Evolutionary conservation across 2,329 filamentous ascomycete genomes (phyloP).

Genomic region (Bipolaris gigantea): DNA sequence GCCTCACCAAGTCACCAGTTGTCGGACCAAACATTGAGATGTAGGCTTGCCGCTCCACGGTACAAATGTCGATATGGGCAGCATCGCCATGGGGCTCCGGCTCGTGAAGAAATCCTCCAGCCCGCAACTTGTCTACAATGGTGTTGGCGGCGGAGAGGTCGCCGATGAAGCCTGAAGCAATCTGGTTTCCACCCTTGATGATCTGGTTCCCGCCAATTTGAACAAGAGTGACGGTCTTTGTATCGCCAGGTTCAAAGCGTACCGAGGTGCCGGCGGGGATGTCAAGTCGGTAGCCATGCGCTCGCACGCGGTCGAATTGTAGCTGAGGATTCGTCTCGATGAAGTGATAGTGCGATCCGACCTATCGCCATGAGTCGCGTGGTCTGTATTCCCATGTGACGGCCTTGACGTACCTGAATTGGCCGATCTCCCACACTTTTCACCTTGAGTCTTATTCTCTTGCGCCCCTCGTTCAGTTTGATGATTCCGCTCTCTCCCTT

Average conservation of each 20-base stretch:
- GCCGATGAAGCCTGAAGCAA: constrained; percentile 75
- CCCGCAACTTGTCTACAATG: constrained; percentile 68
- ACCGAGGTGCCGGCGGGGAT: constrained; percentile 90
- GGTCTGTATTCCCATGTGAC: neutral
- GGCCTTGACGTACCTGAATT: constrained; percentile 67
- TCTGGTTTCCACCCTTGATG: constrained; percentile 80
- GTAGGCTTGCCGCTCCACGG: constrained; percentile 79
- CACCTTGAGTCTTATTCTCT: constrained; percentile 73
- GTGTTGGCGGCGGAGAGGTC: constrained; percentile 60
- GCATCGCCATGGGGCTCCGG: constrained; percentile 65
- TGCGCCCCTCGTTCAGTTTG: constrained; percentile 71
- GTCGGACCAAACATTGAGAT: constrained; percentile 91
- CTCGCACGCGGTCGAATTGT: constrained; percentile 79
- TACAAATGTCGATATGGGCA: constrained; percentile 61
- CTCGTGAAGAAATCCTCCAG: constrained; percentile 76
- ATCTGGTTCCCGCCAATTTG: constrained; percentile 80
- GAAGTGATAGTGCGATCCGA: constrained; percentile 95
- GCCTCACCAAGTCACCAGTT: constrained; percentile 77
- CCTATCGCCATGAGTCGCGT: constrained; percentile 45
- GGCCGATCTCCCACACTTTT: constrained; percentile 87
- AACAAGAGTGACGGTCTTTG: constrained; percentile 85
- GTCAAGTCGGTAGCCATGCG: constrained; percentile 85
- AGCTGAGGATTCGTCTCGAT: constrained; percentile 91
- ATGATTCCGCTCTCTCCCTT: constrained; percentile 67
- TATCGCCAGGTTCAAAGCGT: constrained; percentile 91